Conservation (phyloP, 2,329 filamentous ascomycete genomes). For the Neonectria sp. region DNA sequence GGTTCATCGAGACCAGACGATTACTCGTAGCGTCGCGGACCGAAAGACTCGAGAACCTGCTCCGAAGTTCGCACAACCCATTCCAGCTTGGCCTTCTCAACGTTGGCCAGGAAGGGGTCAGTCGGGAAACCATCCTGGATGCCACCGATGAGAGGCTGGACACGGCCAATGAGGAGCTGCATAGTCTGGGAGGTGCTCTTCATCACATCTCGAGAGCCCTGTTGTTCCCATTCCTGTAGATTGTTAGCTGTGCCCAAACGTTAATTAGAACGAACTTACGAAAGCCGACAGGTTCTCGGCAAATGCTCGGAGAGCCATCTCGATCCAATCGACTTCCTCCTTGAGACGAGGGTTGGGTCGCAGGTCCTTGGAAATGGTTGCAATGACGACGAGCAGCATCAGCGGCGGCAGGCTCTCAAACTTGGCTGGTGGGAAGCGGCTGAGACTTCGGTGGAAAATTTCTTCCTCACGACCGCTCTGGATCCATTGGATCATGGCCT, state of each 20-base stretch:
- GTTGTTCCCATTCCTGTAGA: conserved; percentile 57
- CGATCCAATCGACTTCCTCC: conserved; percentile 73
- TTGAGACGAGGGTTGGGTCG: conserved; percentile 66
- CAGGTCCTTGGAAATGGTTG: conserved; percentile 73
- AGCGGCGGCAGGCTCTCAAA: conserved; percentile 72
- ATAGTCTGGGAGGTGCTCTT: conserved; percentile 58
- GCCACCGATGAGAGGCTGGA: conserved; percentile 53
- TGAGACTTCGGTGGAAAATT: conserved; percentile 68
- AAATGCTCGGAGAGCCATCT: conserved; percentile 71
- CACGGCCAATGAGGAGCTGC: conserved; percentile 54
- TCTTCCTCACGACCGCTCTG: conserved; percentile 75
- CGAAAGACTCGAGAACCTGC: conserved; percentile 54
- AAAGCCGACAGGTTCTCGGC: conserved; percentile 62
- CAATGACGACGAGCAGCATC: conserved; percentile 75
- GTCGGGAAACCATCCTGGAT: conserved; percentile 56
- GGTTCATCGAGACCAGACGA: background rate
- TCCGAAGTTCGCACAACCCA: conserved; percentile 57
- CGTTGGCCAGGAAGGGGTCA: conserved; percentile 57
- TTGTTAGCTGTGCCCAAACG: conserved; percentile 32
- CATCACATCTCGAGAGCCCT: conserved; percentile 54
- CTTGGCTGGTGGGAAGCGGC: conserved; percentile 55
- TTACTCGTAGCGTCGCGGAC: conserved; percentile 51
- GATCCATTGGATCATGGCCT: conserved; percentile 77
- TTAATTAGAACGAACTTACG: conserved; percentile 58
- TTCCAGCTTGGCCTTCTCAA: conserved; percentile 57